Evolutionary conservation across 2,329 filamentous ascomycete species (phyloP).

Genomic region (Talaromyces sp.): DNA sequence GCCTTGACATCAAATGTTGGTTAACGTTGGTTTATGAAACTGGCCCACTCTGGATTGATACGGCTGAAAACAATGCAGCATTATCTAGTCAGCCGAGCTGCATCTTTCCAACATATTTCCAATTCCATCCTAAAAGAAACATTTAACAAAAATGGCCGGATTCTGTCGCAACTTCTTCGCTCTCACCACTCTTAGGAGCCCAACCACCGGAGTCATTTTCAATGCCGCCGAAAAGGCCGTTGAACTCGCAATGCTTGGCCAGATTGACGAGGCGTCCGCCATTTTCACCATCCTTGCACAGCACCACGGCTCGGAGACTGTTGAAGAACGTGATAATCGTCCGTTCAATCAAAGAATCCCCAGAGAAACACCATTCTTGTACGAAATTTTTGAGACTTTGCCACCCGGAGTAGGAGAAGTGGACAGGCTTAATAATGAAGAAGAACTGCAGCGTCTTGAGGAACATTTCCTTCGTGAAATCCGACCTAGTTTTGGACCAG

Average conservation of each 20-base stretch:
- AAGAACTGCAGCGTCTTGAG: constrained; percentile 2
- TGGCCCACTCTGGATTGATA: too few species aligned
- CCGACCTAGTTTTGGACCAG: neutral
- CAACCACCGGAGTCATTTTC: neutral
- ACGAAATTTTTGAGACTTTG: neutral
- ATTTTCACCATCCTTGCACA: neutral
- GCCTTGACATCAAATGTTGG: too few species aligned
- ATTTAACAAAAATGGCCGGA: neutral
- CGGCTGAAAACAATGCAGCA: too few species aligned
- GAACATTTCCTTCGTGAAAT: neutral
- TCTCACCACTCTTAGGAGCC: neutral
- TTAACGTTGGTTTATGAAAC: too few species aligned
- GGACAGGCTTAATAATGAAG: neutral
- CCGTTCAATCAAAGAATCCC: neutral
- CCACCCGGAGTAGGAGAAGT: constrained; percentile 4
- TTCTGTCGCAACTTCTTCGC: constrained; percentile 3
- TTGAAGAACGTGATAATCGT: neutral
- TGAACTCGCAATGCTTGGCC: constrained; percentile 16
- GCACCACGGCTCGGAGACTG: neutral
- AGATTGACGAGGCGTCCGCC: constrained; percentile 6
- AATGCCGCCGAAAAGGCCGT: neutral
- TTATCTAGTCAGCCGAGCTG: too few species aligned
- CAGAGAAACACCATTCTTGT: neutral
- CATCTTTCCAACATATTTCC: too few species aligned
- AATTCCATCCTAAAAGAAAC: neutral